Percentiles rank a stretch among this genome's conserved stretches.
phyloP scores from a whole-genome alignment of 2,329 filamentous ascomycete genomes.

The Aureobasidium sp. region DNA sequence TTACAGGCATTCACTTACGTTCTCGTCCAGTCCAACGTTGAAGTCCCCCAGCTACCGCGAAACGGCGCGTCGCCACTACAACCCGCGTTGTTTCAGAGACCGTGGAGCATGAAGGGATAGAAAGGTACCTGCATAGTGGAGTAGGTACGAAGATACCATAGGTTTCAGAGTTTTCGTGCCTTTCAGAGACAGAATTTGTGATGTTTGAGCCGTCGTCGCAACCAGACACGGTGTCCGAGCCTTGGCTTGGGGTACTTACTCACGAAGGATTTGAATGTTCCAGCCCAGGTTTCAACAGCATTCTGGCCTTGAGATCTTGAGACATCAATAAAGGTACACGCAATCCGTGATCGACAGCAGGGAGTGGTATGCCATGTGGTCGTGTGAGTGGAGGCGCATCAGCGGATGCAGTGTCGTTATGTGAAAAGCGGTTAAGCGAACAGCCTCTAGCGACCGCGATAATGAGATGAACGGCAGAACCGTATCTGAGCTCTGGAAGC shows the following conservation, averaged over 20 bases:
- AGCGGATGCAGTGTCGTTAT: slow-evolving; percentile 2
- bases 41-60: neutral
- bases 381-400: neutral
- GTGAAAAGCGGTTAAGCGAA: neutral
- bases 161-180: neutral
- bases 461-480: neutral
- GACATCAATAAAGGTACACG: slow-evolving; percentile 1
- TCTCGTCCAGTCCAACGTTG: slow-evolving; percentile 9
- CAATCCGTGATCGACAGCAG: neutral
- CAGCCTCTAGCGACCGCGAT: neutral
- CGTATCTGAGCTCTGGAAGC: neutral
- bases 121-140: neutral
- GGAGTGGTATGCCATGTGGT: slow-evolving; percentile 4
- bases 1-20: neutral
- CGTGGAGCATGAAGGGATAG: neutral
- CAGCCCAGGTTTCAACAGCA: neutral
- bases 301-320: neutral
- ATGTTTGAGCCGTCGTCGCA: neutral
- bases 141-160: neutral
- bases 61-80: slow-evolving; percentile 13
- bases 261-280: neutral
- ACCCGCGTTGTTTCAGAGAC: slow-evolving; percentile 1
- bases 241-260: neutral
- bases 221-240: neutral
- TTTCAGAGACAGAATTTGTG: neutral